Conservation (phyloP, 371 early-diverging fungal species). For the Lichtheimia hyalospora region DNA sequence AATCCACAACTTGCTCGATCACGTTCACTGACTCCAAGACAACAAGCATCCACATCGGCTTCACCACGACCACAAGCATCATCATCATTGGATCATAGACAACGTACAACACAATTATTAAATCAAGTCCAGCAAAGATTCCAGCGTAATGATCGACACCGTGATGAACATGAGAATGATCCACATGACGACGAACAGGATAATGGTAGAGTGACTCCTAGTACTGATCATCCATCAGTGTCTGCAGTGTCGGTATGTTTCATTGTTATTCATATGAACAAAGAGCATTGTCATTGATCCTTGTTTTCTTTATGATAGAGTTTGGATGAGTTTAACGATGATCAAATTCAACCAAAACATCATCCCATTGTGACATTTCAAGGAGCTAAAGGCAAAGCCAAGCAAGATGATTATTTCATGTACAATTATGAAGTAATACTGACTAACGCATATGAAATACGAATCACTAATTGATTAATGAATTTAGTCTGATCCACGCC, state of each 20-base stretch:
- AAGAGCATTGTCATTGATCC: neutral
- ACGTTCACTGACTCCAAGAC: too few relatives aligned
- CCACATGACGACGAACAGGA: neutral
- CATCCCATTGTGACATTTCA: too few relatives aligned
- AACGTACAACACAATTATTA: slow-evolving; percentile 9
- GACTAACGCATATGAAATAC: too few relatives aligned
- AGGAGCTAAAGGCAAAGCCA: too few relatives aligned
- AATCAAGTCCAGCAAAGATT: slow-evolving; percentile 1
- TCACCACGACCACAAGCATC: neutral
- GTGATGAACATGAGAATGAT: slow-evolving; percentile 2
- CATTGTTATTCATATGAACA: too few relatives aligned
- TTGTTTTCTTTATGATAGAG: neutral
- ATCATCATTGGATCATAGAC: slow-evolving; percentile 7
- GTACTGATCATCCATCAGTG: slow-evolving; percentile 12
- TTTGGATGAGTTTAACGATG: too few relatives aligned
- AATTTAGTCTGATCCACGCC: too few relatives aligned
- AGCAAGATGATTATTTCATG: too few relatives aligned
- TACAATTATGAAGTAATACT: too few relatives aligned
- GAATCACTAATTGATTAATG: too few relatives aligned
- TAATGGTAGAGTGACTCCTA: neutral
- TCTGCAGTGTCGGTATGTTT: neutral
- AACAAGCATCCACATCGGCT: neutral
- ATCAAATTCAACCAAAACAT: too few relatives aligned
- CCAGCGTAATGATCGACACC: neutral
- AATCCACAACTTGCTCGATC: too few relatives aligned